These are phyloP conservation scores for Diaporthe humulicola DNA, from an alignment of 2,329 filamentous ascomycete species.

Conservation along the genomic window DNA sequence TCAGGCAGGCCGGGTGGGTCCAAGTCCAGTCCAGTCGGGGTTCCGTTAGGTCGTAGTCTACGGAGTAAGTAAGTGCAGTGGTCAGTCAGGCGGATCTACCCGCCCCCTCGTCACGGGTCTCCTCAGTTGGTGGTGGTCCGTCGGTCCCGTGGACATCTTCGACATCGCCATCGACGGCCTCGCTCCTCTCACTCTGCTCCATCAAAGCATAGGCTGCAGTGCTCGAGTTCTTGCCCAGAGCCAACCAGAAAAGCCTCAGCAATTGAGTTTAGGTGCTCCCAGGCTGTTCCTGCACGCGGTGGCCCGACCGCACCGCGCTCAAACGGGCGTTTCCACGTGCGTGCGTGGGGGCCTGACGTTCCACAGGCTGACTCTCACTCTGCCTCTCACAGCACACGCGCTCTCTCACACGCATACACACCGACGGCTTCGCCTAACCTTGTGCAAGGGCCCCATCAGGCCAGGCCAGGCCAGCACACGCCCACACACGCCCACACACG, in stretches of 20 bases:
- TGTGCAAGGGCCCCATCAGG: slow-evolving; percentile 22
- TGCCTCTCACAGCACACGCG: neutral
- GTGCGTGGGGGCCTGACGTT: slow-evolving; percentile 10
- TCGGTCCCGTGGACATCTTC: slow-evolving; percentile 5
- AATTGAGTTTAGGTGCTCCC: slow-evolving; percentile 6
- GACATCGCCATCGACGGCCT: neutral
- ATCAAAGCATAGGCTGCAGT: neutral
- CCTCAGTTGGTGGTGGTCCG: neutral
- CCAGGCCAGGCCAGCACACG: slow-evolving; percentile 4
- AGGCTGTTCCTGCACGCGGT: neutral
- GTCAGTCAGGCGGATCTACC: slow-evolving; percentile 28
- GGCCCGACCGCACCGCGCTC: neutral
- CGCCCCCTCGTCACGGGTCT: slow-evolving; percentile 23
- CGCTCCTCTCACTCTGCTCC: neutral
- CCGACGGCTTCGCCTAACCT: slow-evolving; percentile 5
- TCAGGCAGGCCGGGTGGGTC: slow-evolving; percentile 1
- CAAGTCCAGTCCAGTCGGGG: neutral
- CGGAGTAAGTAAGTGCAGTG: neutral
- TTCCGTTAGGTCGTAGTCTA: neutral
- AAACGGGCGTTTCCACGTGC: slow-evolving; percentile 5
- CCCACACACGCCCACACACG: neutral
- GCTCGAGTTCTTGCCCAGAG: neutral
- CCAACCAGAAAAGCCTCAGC: neutral
- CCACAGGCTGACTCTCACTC: slow-evolving; percentile 10
- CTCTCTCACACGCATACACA: neutral